A percentile compares a stretch with the other conserved stretches of the same genome.
Evolutionary conservation across 2,329 filamentous ascomycete genomes (phyloP).

Genomic region (Neopestalotiopsis sp.): DNA sequence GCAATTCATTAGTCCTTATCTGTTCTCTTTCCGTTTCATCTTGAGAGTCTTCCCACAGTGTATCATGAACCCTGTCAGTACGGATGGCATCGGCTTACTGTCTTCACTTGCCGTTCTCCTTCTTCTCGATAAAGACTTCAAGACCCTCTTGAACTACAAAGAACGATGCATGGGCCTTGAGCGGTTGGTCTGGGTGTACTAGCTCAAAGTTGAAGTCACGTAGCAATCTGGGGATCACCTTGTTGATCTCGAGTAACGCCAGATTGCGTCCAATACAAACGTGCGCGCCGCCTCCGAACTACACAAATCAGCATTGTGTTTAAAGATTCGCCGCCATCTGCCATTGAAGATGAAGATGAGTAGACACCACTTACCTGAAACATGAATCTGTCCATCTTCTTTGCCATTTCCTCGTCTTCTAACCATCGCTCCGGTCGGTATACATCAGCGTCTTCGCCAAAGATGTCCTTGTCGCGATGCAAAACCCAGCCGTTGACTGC

Average conservation of each 20-base stretch:
- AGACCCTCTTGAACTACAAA: constrained; percentile 65
- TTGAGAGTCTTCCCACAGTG: too few species aligned
- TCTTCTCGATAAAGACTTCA: constrained; percentile 54
- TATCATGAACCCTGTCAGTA: too few species aligned
- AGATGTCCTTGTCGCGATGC: constrained; percentile 52
- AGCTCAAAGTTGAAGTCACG: constrained; percentile 60
- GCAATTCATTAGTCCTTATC: neutral
- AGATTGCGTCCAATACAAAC: constrained; percentile 62
- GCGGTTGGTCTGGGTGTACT: constrained; percentile 52
- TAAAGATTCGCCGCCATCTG: neutral
- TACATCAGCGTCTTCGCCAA: constrained; percentile 56
- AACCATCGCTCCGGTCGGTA: constrained; percentile 63
- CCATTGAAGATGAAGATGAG: neutral
- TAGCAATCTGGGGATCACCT: constrained; percentile 60
- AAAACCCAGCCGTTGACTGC: constrained; percentile 62
- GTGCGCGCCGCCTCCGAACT: constrained; percentile 61
- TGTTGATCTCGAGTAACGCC: constrained; percentile 63
- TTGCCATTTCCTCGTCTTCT: constrained; percentile 47
- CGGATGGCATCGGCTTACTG: neutral
- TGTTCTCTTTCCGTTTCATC: too few species aligned
- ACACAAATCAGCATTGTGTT: constrained; percentile 10
- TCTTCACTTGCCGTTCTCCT: constrained; percentile 14
- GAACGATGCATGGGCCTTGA: constrained; percentile 62
- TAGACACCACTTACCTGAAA: constrained; percentile 50
- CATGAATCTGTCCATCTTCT: constrained; percentile 60